Conservation (phyloP, 805 yeast genomes). For the Soucietia sequanensis region DNA sequence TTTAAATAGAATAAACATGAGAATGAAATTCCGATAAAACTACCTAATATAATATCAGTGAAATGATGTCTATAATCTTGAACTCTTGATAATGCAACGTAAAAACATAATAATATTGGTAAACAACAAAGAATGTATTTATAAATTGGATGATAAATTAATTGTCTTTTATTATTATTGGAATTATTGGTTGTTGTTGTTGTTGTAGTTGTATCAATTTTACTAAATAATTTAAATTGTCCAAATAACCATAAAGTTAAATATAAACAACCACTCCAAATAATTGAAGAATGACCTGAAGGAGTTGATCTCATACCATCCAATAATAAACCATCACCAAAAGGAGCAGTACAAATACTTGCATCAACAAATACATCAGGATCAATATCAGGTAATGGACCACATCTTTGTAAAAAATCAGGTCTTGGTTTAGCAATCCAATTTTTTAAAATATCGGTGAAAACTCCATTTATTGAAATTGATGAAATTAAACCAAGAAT, state of each 20-base stretch:
- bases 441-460: conserved; percentile 37
- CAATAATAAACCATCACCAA: conserved; percentile 24
- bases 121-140: conserved; percentile 16
- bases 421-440: conserved; percentile 36
- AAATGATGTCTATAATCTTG: conserved; percentile 41
- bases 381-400: conserved; percentile 26
- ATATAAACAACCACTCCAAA: conserved; percentile 51
- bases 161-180: background rate
- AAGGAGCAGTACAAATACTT: conserved; percentile 32
- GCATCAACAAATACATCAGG: conserved; percentile 21
- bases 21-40: conserved; percentile 25
- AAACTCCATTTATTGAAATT: conserved; percentile 28
- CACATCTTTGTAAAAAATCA: conserved; percentile 33
- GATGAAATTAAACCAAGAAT: conserved; percentile 28
- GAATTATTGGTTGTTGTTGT: no score
- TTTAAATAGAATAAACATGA: conserved; percentile 26
- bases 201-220: background rate
- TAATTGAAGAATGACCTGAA: conserved; percentile 54
- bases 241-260: conserved; percentile 48
- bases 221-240: conserved; percentile 28
- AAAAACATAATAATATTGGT: conserved; percentile 27
- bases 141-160: conserved; percentile 23
- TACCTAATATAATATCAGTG: conserved; percentile 33
- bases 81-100: conserved; percentile 32
- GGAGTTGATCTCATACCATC: conserved; percentile 61